A percentile compares a stretch with the other conserved stretches of the same genome.
phyloP scores from a whole-genome alignment of 2,329 filamentous ascomycete genomes.

The Stachybotrys chlorohalonatus region DNA sequence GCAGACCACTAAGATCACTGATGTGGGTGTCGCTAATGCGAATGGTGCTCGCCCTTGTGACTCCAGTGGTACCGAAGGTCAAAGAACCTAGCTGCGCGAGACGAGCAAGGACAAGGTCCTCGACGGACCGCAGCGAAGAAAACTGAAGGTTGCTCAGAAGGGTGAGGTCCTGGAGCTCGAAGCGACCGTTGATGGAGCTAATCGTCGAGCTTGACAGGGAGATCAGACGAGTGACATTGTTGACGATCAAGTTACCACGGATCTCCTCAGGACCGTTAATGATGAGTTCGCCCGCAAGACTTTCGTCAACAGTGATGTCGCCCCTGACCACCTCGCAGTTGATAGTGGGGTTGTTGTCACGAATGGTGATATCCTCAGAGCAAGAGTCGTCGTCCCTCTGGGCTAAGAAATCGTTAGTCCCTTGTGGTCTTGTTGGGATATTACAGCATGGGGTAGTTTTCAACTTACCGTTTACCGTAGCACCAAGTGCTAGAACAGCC shows the following conservation, averaged over 20 bases:
- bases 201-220: slow-evolving; percentile 54
- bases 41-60: slow-evolving; percentile 61
- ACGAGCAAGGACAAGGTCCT: slow-evolving; percentile 61
- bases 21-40: slow-evolving; percentile 82
- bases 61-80: slow-evolving; percentile 40
- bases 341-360: slow-evolving; percentile 51
- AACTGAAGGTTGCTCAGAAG: slow-evolving; percentile 61
- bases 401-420: background rate
- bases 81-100: slow-evolving; percentile 51
- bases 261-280: slow-evolving; percentile 53
- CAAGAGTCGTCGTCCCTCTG: slow-evolving; percentile 20
- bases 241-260: slow-evolving; percentile 49
- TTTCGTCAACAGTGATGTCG: slow-evolving; percentile 53
- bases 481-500: slow-evolving; percentile 33
- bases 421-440: background rate
- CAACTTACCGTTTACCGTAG: slow-evolving; percentile 3
- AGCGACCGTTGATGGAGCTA: slow-evolving; percentile 55
- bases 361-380: slow-evolving; percentile 51
- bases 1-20: slow-evolving; percentile 68
- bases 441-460: background rate
- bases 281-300: slow-evolving; percentile 46
- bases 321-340: slow-evolving; percentile 63
- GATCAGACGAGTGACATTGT: slow-evolving; percentile 51
- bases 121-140: slow-evolving; percentile 53
- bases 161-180: slow-evolving; percentile 61